Conservation (phyloP, 352 stramenopile genomes). For the Chloridella minuta region DNA sequence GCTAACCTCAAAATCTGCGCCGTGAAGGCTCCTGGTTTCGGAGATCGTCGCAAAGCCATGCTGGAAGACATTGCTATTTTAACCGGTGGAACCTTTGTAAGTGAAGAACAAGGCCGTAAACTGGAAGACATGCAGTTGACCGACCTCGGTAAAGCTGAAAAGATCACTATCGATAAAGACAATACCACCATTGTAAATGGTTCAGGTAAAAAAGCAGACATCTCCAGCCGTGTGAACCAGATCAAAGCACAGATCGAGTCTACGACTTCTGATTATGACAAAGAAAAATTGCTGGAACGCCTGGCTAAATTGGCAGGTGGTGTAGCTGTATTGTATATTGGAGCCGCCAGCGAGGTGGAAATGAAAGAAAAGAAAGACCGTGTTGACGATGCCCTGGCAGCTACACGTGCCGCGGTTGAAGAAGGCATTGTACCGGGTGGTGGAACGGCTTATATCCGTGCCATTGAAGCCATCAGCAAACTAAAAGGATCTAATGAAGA, state of each 20-base stretch:
- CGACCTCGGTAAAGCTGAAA: slow-evolving; percentile 27
- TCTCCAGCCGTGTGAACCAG: slow-evolving; percentile 30
- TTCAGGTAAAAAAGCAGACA: slow-evolving; percentile 29
- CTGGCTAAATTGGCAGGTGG: slow-evolving; percentile 39
- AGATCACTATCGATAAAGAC: slow-evolving; percentile 40
- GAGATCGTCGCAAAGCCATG: slow-evolving; percentile 33
- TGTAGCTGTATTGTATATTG: slow-evolving; percentile 46
- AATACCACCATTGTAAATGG: slow-evolving; percentile 39
- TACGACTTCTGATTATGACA: slow-evolving; percentile 37
- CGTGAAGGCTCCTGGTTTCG: slow-evolving; percentile 41
- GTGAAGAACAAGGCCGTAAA: slow-evolving; percentile 74
- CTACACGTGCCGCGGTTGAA: slow-evolving; percentile 20
- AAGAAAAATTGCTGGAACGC: slow-evolving; percentile 35
- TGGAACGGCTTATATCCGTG: slow-evolving; percentile 29
- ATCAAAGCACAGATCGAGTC: slow-evolving; percentile 30
- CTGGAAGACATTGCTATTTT: slow-evolving; percentile 49
- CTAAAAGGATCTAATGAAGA: slow-evolving; percentile 31
- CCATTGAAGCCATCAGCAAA: slow-evolving; percentile 25
- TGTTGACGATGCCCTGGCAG: slow-evolving; percentile 48
- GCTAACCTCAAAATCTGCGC: slow-evolving; percentile 40
- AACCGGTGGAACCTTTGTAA: slow-evolving; percentile 55
- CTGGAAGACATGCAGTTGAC: slow-evolving; percentile 24
- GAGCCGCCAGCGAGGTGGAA: slow-evolving; percentile 42
- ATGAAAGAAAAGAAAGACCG: slow-evolving; percentile 55
- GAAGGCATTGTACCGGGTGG: slow-evolving; percentile 39